phyloP scores from a whole-genome alignment of 106 monocot genomes.

The Allium fistulosum region DNA sequence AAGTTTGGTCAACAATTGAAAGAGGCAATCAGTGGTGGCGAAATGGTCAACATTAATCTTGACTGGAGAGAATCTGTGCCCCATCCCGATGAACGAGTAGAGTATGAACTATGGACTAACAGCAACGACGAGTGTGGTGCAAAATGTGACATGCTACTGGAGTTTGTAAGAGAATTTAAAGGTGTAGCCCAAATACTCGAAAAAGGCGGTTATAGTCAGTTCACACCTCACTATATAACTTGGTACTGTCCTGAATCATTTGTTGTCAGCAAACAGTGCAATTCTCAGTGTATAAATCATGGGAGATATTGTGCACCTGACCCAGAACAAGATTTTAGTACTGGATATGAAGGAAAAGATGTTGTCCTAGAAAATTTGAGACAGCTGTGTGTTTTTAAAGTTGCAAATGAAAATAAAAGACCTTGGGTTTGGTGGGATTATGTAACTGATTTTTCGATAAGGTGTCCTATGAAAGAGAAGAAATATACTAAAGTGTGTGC shows the following conservation, averaged over 20 bases:
- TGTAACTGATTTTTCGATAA: conserved; percentile 93
- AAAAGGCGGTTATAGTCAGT: conserved; percentile 79
- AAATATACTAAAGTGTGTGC: conserved; percentile 95
- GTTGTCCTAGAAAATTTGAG: conserved; percentile 94
- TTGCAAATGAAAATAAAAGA: conserved; percentile 74
- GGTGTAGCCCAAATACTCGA: conserved; percentile 92
- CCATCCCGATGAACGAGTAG: conserved; percentile 95
- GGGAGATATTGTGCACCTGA: conserved; percentile 97
- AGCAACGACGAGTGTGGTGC: conserved; percentile 99
- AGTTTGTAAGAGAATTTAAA: conserved; percentile 77
- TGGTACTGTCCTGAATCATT: conserved; percentile 95
- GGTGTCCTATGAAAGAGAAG: conserved; percentile 96
- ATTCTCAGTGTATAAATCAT: conserved; percentile 93
- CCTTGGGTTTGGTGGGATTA: conserved; percentile 99
- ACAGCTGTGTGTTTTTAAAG: conserved; percentile 81
- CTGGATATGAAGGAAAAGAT: conserved; percentile 93
- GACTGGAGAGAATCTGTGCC: conserved; percentile 99
- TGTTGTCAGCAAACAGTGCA: conserved; percentile 86
- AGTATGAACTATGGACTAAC: conserved; percentile 96
- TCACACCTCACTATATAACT: conserved; percentile 99
- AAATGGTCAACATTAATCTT: conserved; percentile 93
- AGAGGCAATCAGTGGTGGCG: conserved; percentile 53
- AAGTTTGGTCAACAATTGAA: conserved; percentile 78
- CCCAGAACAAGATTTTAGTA: conserved; percentile 94
- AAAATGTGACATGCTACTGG: conserved; percentile 89